Conservation (phyloP, 2,329 filamentous ascomycete species). For the Colletotrichum trifolii region DNA sequence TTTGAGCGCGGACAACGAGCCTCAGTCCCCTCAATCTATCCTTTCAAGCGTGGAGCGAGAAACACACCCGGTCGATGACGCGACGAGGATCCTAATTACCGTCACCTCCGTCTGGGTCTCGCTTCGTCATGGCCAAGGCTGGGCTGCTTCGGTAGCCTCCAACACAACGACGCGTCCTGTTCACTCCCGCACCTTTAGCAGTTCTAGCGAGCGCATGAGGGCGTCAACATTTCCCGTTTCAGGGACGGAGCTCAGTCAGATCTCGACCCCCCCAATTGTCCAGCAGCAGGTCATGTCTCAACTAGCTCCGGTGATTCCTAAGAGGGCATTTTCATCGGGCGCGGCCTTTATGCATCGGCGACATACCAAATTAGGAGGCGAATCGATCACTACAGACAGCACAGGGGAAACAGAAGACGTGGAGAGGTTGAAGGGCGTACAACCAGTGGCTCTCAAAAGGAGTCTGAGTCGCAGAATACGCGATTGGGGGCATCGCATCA, state of each 20-base stretch:
- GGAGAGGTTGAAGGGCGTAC: conserved; percentile 15
- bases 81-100: conserved; percentile 39
- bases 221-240: conserved; percentile 31
- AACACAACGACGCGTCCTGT: conserved; percentile 17
- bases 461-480: conserved; percentile 28
- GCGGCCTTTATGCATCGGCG: conserved; percentile 41
- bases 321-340: conserved; percentile 39
- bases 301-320: conserved; percentile 19
- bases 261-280: conserved; percentile 17
- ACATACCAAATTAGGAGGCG: conserved; percentile 31
- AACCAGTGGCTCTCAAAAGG: conserved; percentile 16
- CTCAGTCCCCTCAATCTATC: conserved; percentile 4
- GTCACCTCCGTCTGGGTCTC: conserved; percentile 42
- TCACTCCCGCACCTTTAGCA: conserved; percentile 21
- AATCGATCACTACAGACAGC: conserved; percentile 20
- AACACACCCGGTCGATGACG: conserved; percentile 39
- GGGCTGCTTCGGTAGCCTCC: conserved; percentile 28
- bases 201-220: conserved; percentile 20
- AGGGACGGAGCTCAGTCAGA: conserved; percentile 4
- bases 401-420: conserved; percentile 18
- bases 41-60: conserved; percentile 23
- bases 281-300: conserved; percentile 18
- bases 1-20: conserved; percentile 32
- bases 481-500: conserved; percentile 35
- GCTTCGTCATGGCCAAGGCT: conserved; percentile 38